phyloP scores from a whole-genome alignment of 306 rosid species.

The Malus orientalis region DNA sequence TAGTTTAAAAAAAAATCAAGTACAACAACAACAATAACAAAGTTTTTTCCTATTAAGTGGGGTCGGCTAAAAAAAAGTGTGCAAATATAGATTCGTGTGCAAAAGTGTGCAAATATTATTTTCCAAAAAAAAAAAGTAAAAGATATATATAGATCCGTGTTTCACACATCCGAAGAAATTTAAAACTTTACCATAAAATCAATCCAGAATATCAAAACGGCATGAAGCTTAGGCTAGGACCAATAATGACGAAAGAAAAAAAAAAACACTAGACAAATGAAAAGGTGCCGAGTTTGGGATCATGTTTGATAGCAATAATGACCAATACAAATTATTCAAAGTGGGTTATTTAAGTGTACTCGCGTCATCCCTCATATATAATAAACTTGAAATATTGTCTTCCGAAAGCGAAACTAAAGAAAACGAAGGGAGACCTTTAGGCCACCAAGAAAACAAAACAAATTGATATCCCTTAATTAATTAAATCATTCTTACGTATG shows the following conservation, averaged over 20 bases:
- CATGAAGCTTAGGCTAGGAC: no score
- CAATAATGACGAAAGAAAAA: background rate
- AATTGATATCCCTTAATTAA: background rate
- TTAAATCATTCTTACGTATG: background rate
- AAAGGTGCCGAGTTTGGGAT: background rate
- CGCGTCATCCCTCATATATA: background rate
- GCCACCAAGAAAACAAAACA: background rate
- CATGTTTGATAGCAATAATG: background rate
- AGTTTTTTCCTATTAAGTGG: no score
- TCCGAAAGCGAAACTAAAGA: background rate
- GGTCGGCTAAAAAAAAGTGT: no score
- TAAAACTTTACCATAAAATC: no score
- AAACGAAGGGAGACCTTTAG: background rate
- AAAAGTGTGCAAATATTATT: no score
- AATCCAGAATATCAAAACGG: no score
- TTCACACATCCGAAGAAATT: accelerated
- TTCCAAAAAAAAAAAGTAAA: no score
- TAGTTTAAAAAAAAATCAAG: no score
- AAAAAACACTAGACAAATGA: background rate
- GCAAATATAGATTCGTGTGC: no score
- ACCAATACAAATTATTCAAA: background rate
- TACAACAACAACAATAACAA: no score
- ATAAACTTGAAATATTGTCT: background rate
- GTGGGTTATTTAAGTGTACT: background rate
- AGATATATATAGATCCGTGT: no score